Evolutionary conservation across 805 yeast species (phyloP), one percentile per base, ranked within the genome.

Genomic region (Gaillardinia entomophila): DNA sequence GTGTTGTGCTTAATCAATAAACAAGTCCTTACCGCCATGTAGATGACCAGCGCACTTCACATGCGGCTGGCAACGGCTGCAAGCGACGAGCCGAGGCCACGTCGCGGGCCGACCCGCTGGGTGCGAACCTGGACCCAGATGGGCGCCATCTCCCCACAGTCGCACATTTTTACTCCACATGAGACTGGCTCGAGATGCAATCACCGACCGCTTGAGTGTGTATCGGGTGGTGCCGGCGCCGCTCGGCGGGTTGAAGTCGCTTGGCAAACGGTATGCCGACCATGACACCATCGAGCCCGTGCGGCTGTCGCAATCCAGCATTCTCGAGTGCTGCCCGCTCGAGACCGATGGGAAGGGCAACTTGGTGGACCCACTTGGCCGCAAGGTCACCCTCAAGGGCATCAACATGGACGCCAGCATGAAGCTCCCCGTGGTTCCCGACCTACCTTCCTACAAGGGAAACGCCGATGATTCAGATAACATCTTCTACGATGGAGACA

Each of bases 391-490:
- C 10, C 58, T 88, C 19, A 77, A 82, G 43, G 97, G 97, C 1
- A 82, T 88, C 40, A 88, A 89, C 51, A 53, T 88, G 14, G 95
- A 87, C 41, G 80, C 84, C 0, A 73, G 79, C 22, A 67, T 82
- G 42, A 88, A 88, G 52, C 57, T 75, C 31, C 97, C 97, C 0
- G 47, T 62, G 1, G 43, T 36, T 1, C 95, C 95, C 0, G 38
- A 51, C 17, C 57, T 71, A 45, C 62, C 71, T 6, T 52, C 70
- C 3, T 61, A 69, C 40, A 43, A 42, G 25, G 72, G 70, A 4
- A 51, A 62, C 27, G 51, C 68, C 3, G 49, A 45, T 19, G 57
- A 56, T 27, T 41, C 55, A 2, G 52, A 60, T 19, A 60, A 68
- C 24, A 53, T 74, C 2, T 84, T 82, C 48, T 82, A 71, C 47